Base-by-base conservation (phyloP, 805 yeast genomes). In the Wickerhamomyces rabaulensis region DNA sequence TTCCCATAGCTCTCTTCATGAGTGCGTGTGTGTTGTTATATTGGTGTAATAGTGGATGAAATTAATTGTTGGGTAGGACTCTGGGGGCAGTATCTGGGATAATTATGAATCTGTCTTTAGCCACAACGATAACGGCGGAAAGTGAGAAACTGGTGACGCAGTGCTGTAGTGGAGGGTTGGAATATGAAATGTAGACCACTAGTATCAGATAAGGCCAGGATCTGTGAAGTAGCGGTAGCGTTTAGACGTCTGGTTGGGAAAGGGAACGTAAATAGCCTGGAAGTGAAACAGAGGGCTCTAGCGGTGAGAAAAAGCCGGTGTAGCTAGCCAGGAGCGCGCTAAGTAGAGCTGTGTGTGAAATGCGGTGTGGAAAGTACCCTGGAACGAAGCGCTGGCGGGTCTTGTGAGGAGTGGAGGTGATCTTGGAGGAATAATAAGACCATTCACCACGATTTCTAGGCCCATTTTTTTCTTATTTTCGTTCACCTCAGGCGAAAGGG, bases 1-100 rank as follows among this genome's bases (percentile, higher is more conserved):
- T 57, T 45, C 54, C 56, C 3, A 56, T 62, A 1, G 60, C 62
- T 45, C 49, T 56, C 56, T 53, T 56, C 64, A 60, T 60, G 39
- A 10, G 29, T 17, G 16, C 25, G 23, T 33, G 37, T 33, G 20
- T 16, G 36, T 27, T 27, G n/a, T 27, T 27, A 27, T 27, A 27
- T 13, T 13, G n/a, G 31, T 27, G 31, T 3, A 27, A 27, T 27
- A n/a, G n/a, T 27, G 31, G 31, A 27, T 27, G n/a, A 27, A 27
- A 13, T 13, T 12, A n/a, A 13, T 27, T 27, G 31, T 27, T 27
- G 31, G n/a, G 31, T 27, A 27, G 8, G 8, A 22, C 23, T 22
- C 31, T 27, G n/a, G 31, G n/a, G 31, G 31, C n/a, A 13, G 31
- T 27, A 27, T 13, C n/a, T 27, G 31, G 31, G 31, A 13, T 12